Percentiles rank a stretch among this genome's conserved stretches.
Conservation (phyloP, 2,329 filamentous ascomycete genomes). For the Fusarium sp. region DNA sequence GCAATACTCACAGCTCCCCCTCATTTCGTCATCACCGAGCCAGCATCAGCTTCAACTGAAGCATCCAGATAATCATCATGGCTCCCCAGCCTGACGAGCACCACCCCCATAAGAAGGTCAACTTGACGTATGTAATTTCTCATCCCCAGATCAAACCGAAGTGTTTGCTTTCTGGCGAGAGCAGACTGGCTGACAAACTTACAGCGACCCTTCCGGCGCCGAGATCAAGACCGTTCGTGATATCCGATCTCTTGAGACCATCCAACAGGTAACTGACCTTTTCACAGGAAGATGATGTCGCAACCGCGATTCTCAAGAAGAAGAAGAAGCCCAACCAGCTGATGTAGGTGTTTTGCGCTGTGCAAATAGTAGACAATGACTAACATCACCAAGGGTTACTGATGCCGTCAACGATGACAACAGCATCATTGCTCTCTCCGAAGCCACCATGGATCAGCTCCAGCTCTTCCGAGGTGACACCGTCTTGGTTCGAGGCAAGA, state of each 20-base stretch:
- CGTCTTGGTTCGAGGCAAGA: slow-evolving; percentile 98
- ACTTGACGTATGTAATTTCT: slow-evolving; percentile 75
- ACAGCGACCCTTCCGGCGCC: slow-evolving; percentile 88
- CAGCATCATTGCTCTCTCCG: slow-evolving; percentile 97
- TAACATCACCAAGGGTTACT: slow-evolving; percentile 78
- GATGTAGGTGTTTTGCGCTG: slow-evolving; percentile 74
- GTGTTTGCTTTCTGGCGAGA: slow-evolving; percentile 14
- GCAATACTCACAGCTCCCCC: slow-evolving; percentile 36
- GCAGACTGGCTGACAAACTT: slow-evolving; percentile 54
- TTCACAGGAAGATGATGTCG: slow-evolving; percentile 83
- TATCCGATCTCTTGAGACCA: slow-evolving; percentile 34
- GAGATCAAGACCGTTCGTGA: slow-evolving; percentile 83
- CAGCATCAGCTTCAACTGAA: slow-evolving; percentile 48
- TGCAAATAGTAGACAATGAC: slow-evolving; percentile 26
- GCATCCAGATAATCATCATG: slow-evolving; percentile 68
- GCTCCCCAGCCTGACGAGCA: slow-evolving; percentile 74
- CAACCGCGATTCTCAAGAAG: slow-evolving; percentile 98
- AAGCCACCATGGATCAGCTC: slow-evolving; percentile 98
- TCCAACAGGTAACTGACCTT: slow-evolving; percentile 53
- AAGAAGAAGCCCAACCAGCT: slow-evolving; percentile 99
- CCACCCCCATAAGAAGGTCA: slow-evolving; percentile 78
- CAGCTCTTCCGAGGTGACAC: slow-evolving; percentile 99
- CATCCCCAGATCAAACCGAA: background rate
- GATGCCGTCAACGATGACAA: slow-evolving; percentile 99
- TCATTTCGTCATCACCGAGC: slow-evolving; percentile 46